Evolutionary conservation across 2,329 filamentous ascomycete species (phyloP), one percentile per base, ranked within the genome.

Genomic region (Akanthomyces lecanii): DNA sequence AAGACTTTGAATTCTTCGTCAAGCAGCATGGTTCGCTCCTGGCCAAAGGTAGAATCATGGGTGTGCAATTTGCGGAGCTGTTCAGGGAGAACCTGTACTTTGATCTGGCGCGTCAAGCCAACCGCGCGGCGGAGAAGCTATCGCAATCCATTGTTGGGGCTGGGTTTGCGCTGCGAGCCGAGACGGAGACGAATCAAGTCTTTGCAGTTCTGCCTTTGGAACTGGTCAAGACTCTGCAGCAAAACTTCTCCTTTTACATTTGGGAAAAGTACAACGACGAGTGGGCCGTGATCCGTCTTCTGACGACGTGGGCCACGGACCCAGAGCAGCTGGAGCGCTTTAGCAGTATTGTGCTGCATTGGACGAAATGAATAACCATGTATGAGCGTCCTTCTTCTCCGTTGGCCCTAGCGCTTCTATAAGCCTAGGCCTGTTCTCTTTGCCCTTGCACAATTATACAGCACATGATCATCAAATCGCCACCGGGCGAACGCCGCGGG

Each of bases 231-330:
- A 67, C 66, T 25, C 65, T 82, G 42, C 76, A 81, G 64, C 73
- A 78, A 48, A 67, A 72, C 6, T 82, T 80, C 62, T 67, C 69
- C 1, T 82, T 82, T 59, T 81, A 82, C 64, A 74, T 77, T 0
- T 82, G 80, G 81, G 79, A 82, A 44, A 74, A 75, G 62, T 68
- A 71, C 28, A 75, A 74, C 0, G 73, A 77, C 60, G 73, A 72
- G 8, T 67, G 71, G 53, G 75, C 75, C 0, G 76, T 81, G 4
- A 73, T 82, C 4, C 72, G 80, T 10, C 67, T 82, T 55, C 69
- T 82, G 33, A 82, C 81, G 1, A 82, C 79, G 0, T 82, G 80
- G 81, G 80, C 81, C 10, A 82, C 81, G 4, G 77, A 81, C 16
- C 66, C 66, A 3, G 64, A 68, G 18, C 73, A 80, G 70, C 71